A percentile compares a stretch with the other conserved stretches of the same genome.
These are phyloP conservation scores for Kurtzmaniella quercitrusa DNA, from an alignment of 1,139 yeast species.

Conservation along the genomic window DNA sequence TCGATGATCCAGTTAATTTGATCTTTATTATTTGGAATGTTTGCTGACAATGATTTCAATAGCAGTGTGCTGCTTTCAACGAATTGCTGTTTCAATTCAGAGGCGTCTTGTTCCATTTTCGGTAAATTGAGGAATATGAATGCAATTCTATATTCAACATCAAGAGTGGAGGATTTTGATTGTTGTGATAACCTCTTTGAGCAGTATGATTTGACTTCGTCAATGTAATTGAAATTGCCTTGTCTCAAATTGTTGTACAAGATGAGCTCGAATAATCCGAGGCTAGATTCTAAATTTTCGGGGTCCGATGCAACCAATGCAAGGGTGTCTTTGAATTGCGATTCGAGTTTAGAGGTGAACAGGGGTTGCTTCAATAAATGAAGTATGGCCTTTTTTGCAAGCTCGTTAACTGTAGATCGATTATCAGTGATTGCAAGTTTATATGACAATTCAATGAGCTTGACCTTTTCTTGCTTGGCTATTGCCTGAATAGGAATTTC, in stretches of 20 bases:
- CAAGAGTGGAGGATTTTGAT: conserved; percentile 6
- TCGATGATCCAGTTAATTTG: conserved; percentile 8
- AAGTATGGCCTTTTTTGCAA: conserved; percentile 17
- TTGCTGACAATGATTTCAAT: not conserved
- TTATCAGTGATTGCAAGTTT: conserved; percentile 8
- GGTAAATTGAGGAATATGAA: conserved; percentile 12
- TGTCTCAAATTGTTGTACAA: conserved; percentile 30
- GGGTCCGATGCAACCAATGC: conserved; percentile 16
- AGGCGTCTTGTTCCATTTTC: not conserved
- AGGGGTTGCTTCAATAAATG: conserved; percentile 47
- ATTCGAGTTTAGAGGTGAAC: conserved; percentile 47
- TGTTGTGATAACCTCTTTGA: conserved; percentile 1
- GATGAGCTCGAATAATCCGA: conserved; percentile 18
- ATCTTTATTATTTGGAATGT: not conserved
- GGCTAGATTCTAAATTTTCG: conserved; percentile 12
- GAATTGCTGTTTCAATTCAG: not conserved
- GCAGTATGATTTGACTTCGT: conserved; percentile 11
- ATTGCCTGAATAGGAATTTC: conserved; percentile 49
- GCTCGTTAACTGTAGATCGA: conserved; percentile 5
- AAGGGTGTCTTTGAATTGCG: conserved; percentile 24
- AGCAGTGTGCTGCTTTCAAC: not conserved
- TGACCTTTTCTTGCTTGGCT: conserved; percentile 36
- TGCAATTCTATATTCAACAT: conserved; percentile 15
- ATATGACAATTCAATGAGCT: conserved; percentile 31
- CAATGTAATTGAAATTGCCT: conserved; percentile 17